Evolutionary conservation across 2,329 filamentous ascomycete genomes (phyloP).

Genomic region (Exophiala oligosperma): DNA sequence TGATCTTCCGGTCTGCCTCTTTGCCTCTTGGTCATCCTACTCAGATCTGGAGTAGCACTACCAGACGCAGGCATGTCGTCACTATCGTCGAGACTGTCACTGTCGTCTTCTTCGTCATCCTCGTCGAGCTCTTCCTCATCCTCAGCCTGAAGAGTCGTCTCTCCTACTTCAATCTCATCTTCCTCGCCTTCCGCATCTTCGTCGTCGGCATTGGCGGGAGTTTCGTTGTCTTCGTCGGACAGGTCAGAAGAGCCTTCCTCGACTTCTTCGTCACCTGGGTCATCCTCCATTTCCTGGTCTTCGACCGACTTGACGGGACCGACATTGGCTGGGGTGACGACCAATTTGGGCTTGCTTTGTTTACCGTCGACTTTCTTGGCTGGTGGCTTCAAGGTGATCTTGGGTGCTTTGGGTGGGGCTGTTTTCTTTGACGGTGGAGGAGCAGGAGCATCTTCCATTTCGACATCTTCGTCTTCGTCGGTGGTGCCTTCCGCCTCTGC

Average conservation of each 20-base stretch:
- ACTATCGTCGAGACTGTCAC: constrained; percentile 46
- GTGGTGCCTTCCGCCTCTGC: constrained; percentile 34
- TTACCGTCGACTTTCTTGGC: constrained; percentile 30
- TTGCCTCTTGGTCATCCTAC: constrained; percentile 68
- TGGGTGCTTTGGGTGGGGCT: constrained; percentile 24
- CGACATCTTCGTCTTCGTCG: constrained; percentile 38
- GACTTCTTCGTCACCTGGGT: constrained; percentile 55
- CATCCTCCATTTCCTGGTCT: constrained; percentile 48
- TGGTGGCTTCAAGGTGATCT: constrained; percentile 30
- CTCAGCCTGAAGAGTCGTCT: constrained; percentile 36
- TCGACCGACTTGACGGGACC: constrained; percentile 46
- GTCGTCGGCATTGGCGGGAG: constrained; percentile 33
- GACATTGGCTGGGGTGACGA: constrained; percentile 37
- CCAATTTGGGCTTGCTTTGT: constrained; percentile 39
- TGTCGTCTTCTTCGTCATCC: constrained; percentile 38
- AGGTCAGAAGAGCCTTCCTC: constrained; percentile 47
- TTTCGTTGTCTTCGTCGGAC: constrained; percentile 48
- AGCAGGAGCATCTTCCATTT: constrained; percentile 48
- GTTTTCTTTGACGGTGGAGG: constrained; percentile 31
- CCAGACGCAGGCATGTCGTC: constrained; percentile 47
- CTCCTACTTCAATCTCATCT: constrained; percentile 35
- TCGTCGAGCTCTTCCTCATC: constrained; percentile 41
- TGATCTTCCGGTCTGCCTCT: constrained; percentile 58
- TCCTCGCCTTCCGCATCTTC: constrained; percentile 47
- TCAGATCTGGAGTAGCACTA: constrained; percentile 61